Base-by-base conservation (phyloP, 2,329 filamentous ascomycete species). In the Beauveria asiatica region DNA sequence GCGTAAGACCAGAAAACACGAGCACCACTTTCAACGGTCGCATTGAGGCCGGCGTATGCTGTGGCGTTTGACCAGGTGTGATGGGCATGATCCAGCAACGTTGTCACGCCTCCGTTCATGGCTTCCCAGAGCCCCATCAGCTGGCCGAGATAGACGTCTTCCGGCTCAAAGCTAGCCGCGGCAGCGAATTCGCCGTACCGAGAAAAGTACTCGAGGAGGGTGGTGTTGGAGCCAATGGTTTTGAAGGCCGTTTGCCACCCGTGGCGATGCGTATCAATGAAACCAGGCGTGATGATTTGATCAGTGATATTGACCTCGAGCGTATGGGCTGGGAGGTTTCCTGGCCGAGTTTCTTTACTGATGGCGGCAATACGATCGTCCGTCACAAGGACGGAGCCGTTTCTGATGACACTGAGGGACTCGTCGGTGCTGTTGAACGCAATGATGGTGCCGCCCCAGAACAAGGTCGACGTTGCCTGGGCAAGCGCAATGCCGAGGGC, bases 191-290 rank as follows among this genome's bases (percentile, higher is more conserved):
- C 33, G 30, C 49, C 52, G n/a, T 54, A 73, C 39, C 52, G 41
- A 23, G 58, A 56, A 42, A 82, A 73, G 67, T 82, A 83, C 50
- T 80, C 74, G 5, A 74, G 68, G 17, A 83, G 67, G 0, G 74
- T 79, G 0, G 77, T 78, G 64, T 84, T 82, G 8, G 80, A 77
- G 1, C 64, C 77, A 1, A 84, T 64, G 0, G 81, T 83, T 65
- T 80, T 81, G 65, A 78, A 76, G 10, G 74, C 78, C 0, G 82
- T 83, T 65, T 84, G 80, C 82, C 81, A 83, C 0, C 76, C 74
- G 62, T 83, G 80, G 1, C 77, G 76, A 63, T 84, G 82, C 0
- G 80, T 83, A 67, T 84, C 79, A 61, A 84, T 72, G 67, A 84
- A 83, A 9, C 82, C 81, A 0, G 81, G 79, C 0, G 75, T 76